Percentiles rank a stretch among this genome's conserved stretches.
Evolutionary conservation across 1,139 yeast species (phyloP).

Genomic region (Kodamaea ohmeri): DNA sequence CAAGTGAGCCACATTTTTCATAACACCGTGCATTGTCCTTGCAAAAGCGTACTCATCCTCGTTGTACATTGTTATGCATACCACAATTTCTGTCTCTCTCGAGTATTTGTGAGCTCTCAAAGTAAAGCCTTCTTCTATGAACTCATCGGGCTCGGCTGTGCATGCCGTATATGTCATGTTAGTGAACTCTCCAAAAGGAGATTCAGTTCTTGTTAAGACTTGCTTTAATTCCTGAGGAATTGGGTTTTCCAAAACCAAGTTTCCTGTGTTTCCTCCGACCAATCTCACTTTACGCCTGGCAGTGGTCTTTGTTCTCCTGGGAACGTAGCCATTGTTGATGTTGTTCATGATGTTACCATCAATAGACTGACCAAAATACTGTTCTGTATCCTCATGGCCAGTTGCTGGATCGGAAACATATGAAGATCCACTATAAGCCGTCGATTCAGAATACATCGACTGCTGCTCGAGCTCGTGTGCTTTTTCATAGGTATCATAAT

Average conservation of each 20-base stretch:
- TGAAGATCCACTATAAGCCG: slow-evolving; percentile 39
- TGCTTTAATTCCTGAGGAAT: slow-evolving; percentile 83
- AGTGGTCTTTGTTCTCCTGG: slow-evolving; percentile 34
- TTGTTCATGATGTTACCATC: slow-evolving; percentile 48
- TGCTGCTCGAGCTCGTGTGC: slow-evolving; percentile 35
- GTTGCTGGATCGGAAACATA: slow-evolving; percentile 20
- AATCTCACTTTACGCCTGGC: slow-evolving; percentile 58
- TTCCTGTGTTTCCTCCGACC: slow-evolving; percentile 60
- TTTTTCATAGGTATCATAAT: slow-evolving; percentile 38
- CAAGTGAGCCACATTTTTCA: slow-evolving; percentile 85
- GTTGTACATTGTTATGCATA: slow-evolving; percentile 94
- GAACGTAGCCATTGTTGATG: slow-evolving; percentile 38
- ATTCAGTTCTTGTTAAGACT: slow-evolving; percentile 76
- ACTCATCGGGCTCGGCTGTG: slow-evolving; percentile 85
- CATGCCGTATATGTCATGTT: slow-evolving; percentile 95
- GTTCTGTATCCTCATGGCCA: slow-evolving; percentile 25
- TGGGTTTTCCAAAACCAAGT: slow-evolving; percentile 86
- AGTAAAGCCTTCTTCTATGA: slow-evolving; percentile 75
- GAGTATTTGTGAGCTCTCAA: slow-evolving; percentile 80
- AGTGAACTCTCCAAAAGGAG: slow-evolving; percentile 78
- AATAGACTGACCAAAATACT: slow-evolving; percentile 42
- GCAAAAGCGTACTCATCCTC: slow-evolving; percentile 88
- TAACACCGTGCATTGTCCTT: slow-evolving; percentile 88
- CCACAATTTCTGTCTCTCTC: slow-evolving; percentile 83
- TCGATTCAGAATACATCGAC: slow-evolving; percentile 38